A percentile compares a stretch with the other conserved stretches of the same genome.
These are phyloP conservation scores for Selaginella tamariscina DNA, from an alignment of 75 land plant genomes.

Conservation along the genomic window DNA sequence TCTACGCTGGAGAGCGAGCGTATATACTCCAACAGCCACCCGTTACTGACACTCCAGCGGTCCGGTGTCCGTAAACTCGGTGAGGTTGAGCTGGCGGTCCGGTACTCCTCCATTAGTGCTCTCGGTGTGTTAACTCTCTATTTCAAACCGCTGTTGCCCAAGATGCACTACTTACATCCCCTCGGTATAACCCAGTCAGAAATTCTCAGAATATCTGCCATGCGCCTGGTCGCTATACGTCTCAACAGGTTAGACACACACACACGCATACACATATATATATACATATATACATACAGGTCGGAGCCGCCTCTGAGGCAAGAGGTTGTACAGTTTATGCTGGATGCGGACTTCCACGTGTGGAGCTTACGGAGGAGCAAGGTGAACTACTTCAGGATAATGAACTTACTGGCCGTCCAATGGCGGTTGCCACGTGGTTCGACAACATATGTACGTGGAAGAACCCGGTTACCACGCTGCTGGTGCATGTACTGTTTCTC, in stretches of 20 bases:
- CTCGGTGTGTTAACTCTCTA: conserved; percentile 49
- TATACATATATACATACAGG: no score
- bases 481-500: conserved; percentile 57
- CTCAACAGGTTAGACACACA: conserved; percentile 16
- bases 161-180: conserved; percentile 78
- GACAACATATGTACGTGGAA: conserved; percentile 57
- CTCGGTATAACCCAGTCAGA: conserved; percentile 60
- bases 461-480: conserved; percentile 61
- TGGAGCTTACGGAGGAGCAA: conserved; percentile 80
- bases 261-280: no score
- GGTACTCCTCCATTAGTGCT: conserved; percentile 44
- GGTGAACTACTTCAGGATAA: conserved; percentile 70
- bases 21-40: conserved; percentile 1
- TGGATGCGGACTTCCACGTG: conserved; percentile 52
- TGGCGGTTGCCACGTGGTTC: conserved; percentile 61
- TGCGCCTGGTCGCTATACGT: conserved; percentile 51
- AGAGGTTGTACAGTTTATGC: conserved; percentile 74
- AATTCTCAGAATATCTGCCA: conserved; percentile 46
- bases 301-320: conserved; percentile 68
- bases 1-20: conserved; percentile 56
- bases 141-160: conserved; percentile 51
- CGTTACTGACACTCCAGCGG: conserved; percentile 35
- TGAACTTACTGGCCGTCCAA: conserved; percentile 60
- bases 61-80: conserved; percentile 66
- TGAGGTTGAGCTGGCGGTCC: conserved; percentile 46